Evolutionary conservation across 2,329 filamentous ascomycete species (phyloP), one percentile per base, ranked within the genome.

Genomic region (Penicillium freii): DNA sequence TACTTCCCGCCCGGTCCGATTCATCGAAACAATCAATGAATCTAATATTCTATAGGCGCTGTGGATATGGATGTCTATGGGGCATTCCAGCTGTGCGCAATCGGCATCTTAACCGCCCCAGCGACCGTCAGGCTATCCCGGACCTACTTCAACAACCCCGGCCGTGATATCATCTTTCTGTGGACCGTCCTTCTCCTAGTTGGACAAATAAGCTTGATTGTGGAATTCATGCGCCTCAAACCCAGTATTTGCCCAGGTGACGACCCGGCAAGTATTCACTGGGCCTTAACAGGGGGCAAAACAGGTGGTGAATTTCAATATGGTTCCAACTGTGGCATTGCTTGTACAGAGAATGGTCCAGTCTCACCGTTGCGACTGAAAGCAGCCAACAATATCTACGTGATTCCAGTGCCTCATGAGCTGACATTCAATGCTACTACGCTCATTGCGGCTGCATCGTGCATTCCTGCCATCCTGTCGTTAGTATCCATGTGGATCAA

Each of bases 1-100:
- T 8, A 13, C n/a, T 25, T 19, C 25, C 21, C 4, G 8, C 19
- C 17, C 15, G n/a, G 15, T 17, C 8, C 19, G 13, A 29, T 15
- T 5, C 31, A 5, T 13, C 17, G 3, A 19, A n/a, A 36, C 31
- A 29, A 36, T 29, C 13, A 42, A 33, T 25, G n/a, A 21, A 29
- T 39, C 56, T 65, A 39, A 65, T 29, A 9, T 3, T 11, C 1
- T 57, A 25, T 56, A 87, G 85, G 75, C 51, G 86, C 83, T 15
- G 80, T 88, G 15, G 86, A 89, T 64, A 83, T 89, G 81, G 87
- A 89, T 62, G 76, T 89, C 4, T 89, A 82, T 56, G 87, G 87
- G 1, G 85, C 85, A 9, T 87, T 89, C 60, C 87, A 89, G 62
- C 69, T 88, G 0, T 89, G 86, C 57, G 80, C 86, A 0, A 85